Percentiles rank a stretch among this genome's conserved stretches.
phyloP scores from a whole-genome alignment of 1,139 yeast species.

The Pichia sp. region DNA sequence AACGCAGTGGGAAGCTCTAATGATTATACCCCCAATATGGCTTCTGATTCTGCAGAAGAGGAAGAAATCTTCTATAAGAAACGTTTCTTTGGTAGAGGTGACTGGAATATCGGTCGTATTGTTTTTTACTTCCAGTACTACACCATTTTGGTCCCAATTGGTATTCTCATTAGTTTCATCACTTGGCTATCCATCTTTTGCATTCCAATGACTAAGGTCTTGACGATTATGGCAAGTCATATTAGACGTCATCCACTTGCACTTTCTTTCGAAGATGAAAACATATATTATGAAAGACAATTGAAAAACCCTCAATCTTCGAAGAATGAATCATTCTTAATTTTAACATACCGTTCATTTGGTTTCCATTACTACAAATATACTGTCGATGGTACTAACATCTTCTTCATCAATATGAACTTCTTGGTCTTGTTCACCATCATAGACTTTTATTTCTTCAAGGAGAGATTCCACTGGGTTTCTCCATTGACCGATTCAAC shows the following conservation, averaged over 20 bases:
- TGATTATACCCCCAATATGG: not conserved
- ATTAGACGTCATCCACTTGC: slow-evolving; percentile 91
- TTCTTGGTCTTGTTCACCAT: slow-evolving; percentile 81
- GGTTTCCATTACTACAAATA: slow-evolving; percentile 94
- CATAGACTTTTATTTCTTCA: slow-evolving; percentile 67
- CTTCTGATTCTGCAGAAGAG: slow-evolving; percentile 16
- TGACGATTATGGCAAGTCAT: slow-evolving; percentile 69
- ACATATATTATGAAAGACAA: slow-evolving; percentile 42
- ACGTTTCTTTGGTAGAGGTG: slow-evolving; percentile 87
- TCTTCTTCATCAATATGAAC: slow-evolving; percentile 83
- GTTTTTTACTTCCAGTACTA: slow-evolving; percentile 76
- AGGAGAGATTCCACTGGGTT: slow-evolving; percentile 48
- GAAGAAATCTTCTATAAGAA: slow-evolving; percentile 26
- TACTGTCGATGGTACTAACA: slow-evolving; percentile 94
- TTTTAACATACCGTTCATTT: slow-evolving; percentile 88
- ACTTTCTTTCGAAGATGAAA: slow-evolving; percentile 63
- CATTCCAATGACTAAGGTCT: slow-evolving; percentile 87
- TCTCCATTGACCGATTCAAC: slow-evolving; percentile 58
- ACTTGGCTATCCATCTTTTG: slow-evolving; percentile 89
- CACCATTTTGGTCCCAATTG: slow-evolving; percentile 64
- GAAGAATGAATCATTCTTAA: slow-evolving; percentile 47
- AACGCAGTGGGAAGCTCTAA: not conserved
- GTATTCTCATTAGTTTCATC: slow-evolving; percentile 51
- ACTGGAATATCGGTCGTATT: slow-evolving; percentile 86
- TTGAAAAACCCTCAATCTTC: slow-evolving; percentile 27